Conservation (phyloP, 2,329 filamentous ascomycete genomes). For the Colletotrichum liriopes region DNA sequence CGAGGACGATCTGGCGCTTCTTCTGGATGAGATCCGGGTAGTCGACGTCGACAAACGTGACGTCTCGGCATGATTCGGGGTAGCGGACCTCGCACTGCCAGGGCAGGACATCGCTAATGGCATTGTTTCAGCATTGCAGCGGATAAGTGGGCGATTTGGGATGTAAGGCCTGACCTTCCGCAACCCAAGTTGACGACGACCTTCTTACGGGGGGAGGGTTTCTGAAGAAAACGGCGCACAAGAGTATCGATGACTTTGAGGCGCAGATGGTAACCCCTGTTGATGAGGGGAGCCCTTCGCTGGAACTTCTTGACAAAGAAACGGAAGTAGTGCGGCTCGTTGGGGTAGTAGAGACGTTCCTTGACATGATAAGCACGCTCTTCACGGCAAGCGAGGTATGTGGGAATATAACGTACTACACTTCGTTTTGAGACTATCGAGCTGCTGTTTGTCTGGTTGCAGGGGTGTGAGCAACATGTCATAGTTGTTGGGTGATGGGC, state of each 20-base stretch:
- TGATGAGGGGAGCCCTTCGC: conserved; percentile 88
- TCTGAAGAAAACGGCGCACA: conserved; percentile 80
- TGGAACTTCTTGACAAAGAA: conserved; percentile 90
- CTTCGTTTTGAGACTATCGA: conserved; percentile 94
- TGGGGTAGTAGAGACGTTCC: conserved; percentile 79
- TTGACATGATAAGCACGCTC: neutral
- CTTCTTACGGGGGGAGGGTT: conserved; percentile 70
- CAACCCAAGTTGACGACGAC: conserved; percentile 89
- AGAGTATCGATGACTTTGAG: conserved; percentile 86
- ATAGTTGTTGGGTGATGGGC: neutral
- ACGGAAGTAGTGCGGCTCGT: conserved; percentile 87
- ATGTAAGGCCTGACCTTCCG: conserved; percentile 79
- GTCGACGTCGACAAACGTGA: conserved; percentile 87
- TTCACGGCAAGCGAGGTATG: neutral
- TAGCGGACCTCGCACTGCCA: conserved; percentile 86
- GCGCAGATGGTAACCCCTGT: conserved; percentile 89
- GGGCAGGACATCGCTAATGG: conserved; percentile 83
- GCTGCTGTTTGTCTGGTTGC: conserved; percentile 84
- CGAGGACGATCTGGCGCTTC: conserved; percentile 79
- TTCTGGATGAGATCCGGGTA: conserved; percentile 84
- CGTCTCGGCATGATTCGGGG: conserved; percentile 68
- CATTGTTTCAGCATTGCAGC: neutral
- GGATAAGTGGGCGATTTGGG: neutral
- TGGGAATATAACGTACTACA: conserved; percentile 71
- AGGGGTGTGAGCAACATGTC: conserved; percentile 29